A percentile compares a stretch with the other conserved stretches of the same genome.
Conservation (phyloP, 192 early-diverging fungal species). For the Rhizophagus clarus region DNA sequence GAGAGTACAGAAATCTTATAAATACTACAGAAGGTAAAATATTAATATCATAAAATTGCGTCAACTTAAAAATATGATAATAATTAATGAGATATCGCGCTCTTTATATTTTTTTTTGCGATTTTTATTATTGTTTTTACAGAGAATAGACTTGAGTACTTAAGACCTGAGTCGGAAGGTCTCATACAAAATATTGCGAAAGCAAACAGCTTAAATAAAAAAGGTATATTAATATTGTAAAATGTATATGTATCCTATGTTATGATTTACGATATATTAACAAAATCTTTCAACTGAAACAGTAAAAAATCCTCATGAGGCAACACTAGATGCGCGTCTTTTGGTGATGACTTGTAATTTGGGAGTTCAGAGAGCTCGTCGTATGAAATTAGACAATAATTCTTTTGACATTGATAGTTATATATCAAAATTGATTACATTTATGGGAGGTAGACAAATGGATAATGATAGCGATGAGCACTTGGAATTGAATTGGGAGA, state of each 20-base stretch:
- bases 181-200: constrained; percentile 38
- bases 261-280: neutral
- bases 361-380: constrained; percentile 73
- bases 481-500: constrained; percentile 58
- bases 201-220: constrained; percentile 42
- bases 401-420: constrained; percentile 81
- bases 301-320: constrained; percentile 86
- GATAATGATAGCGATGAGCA: constrained; percentile 49
- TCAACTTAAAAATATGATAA: neutral
- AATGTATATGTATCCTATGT: too few species aligned
- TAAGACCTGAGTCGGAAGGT: constrained; percentile 40
- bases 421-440: constrained; percentile 59
- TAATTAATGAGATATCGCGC: too few species aligned
- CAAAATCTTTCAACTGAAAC: neutral
- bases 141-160: constrained; percentile 46
- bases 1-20: constrained; percentile 43
- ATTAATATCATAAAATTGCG: neutral
- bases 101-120: neutral
- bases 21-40: constrained; percentile 38
- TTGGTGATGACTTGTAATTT: constrained; percentile 76
- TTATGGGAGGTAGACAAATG: constrained; percentile 51
- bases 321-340: constrained; percentile 83
- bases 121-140: neutral
- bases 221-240: constrained; percentile 34
- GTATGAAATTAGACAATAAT: constrained; percentile 73